Evolutionary conservation across 2,329 filamentous ascomycete species (phyloP).

Genomic region (Alternaria sp.): DNA sequence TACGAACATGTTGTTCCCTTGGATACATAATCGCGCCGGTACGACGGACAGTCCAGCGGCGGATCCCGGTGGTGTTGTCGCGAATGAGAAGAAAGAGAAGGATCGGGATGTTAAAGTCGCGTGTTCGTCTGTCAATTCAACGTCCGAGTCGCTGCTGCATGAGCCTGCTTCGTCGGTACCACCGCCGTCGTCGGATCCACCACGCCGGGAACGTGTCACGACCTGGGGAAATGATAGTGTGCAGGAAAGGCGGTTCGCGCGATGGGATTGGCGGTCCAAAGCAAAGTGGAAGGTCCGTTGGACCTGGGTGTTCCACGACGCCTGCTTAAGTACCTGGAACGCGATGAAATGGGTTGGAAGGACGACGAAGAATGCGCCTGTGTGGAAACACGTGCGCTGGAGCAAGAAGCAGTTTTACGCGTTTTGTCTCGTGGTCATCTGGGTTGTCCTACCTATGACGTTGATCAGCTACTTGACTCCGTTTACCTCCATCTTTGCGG

Average conservation of each 20-base stretch:
- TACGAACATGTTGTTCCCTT: background rate
- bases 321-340: background rate
- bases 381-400: conserved; percentile 4
- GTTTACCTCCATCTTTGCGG: conserved; percentile 14
- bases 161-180: background rate
- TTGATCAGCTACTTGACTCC: conserved; percentile 19
- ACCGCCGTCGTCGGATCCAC: no score
- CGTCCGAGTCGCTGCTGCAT: background rate
- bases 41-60: background rate
- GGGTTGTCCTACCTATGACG: conserved; percentile 19
- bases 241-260: background rate
- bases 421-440: conserved; percentile 14
- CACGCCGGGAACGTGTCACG: background rate
- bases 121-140: background rate
- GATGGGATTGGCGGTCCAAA: background rate
- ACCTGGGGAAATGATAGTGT: conserved; percentile 16
- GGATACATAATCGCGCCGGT: background rate
- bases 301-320: conserved; percentile 7
- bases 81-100: background rate
- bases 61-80: background rate
- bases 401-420: conserved; percentile 23
- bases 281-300: conserved; percentile 7
- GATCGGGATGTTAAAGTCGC: background rate
- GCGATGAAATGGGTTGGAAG: background rate
- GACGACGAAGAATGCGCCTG: background rate